Base-by-base conservation (phyloP, 192 early-diverging fungal genomes). In the Dissophora globulifera region DNA sequence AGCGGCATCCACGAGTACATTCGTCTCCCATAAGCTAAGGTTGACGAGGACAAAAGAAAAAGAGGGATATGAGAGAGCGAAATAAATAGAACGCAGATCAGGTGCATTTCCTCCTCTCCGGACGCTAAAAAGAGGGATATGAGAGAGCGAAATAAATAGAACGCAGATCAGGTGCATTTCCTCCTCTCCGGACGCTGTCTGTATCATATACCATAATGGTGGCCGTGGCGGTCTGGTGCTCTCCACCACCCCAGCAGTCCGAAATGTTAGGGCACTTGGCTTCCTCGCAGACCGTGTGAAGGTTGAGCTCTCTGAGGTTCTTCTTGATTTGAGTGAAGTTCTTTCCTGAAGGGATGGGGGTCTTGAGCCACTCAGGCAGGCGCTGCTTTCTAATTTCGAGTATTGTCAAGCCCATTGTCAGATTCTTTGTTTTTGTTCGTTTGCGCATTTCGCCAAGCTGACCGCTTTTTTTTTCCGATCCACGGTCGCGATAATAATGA, bases 221-320 rank as follows among this genome's bases (percentile, higher is more conserved):
- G 0, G 97, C 97, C 3, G 97, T 99, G 3, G 97, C 95, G 20
- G 95, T 97, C 41, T 92, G 87, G 75, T 93, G 90, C 78, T 96
- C 93, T 58, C 95, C 95, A 30, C 95, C 96, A 60, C 96, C 96
- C 97, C 97, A 99, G 84, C 97, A 99, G 78, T 99, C 97, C 40
- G 96, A 93, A 80, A 99, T 96, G 81, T 99, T 99, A 26, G 97
- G 97, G 79, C 97, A 99, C 63, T 91, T 84, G 41, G 97, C 97
- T 61, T 97, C 95, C 67, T 99, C 97, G 82, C 97, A 99, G 19
- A 98, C 95, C 58, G 97, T 99, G 69, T 96, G 91, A 30, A 99
- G 84, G 33, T 94, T 93, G n/a, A 99, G 85, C 25, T 94, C 97
- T 29, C 97, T 90, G 61, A 99, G 81, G 61, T 96, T 94, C 69